phyloP scores from a whole-genome alignment of 2,329 filamentous ascomycete species.

The Raffaelea ambrosiae region DNA sequence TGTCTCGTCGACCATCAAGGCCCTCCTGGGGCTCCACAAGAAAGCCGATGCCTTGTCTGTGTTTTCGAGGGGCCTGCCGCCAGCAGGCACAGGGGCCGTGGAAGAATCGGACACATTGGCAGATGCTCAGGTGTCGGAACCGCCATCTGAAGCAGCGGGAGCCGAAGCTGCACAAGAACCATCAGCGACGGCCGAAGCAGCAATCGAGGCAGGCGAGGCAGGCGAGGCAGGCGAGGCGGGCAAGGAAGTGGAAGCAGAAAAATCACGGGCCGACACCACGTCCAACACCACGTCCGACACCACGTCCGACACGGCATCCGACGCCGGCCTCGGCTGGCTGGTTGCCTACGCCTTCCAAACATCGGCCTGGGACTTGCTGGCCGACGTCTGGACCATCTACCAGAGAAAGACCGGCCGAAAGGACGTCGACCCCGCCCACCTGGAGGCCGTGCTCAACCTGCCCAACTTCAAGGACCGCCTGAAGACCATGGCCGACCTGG shows the following conservation, averaged over 20 bases:
- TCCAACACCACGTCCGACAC: constrained; percentile 34
- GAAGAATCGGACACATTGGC: too few species aligned
- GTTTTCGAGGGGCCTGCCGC: too few species aligned
- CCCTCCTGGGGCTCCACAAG: too few species aligned
- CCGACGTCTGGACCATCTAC: constrained; percentile 29
- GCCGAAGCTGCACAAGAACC: too few species aligned
- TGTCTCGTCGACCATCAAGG: too few species aligned
- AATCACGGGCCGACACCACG: too few species aligned
- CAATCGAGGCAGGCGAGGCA: too few species aligned
- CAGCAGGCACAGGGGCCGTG: too few species aligned
- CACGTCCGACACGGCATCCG: background rate
- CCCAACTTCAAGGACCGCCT: background rate
- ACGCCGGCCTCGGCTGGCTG: constrained; percentile 32
- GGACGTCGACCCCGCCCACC: background rate
- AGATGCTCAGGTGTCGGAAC: too few species aligned
- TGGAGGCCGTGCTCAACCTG: constrained; percentile 1
- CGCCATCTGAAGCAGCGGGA: constrained; percentile 25
- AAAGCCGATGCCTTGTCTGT: too few species aligned
- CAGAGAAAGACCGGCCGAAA: constrained; percentile 1
- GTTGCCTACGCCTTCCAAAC: constrained; percentile 30
- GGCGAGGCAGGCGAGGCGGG: too few species aligned
- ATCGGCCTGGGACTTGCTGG: constrained; percentile 25
- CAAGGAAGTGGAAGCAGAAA: constrained; percentile 13
- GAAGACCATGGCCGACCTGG: background rate
- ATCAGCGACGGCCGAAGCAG: constrained; percentile 21